phyloP scores from a whole-genome alignment of 768 basidiomycete genomes.

The Nidularia sp. region DNA sequence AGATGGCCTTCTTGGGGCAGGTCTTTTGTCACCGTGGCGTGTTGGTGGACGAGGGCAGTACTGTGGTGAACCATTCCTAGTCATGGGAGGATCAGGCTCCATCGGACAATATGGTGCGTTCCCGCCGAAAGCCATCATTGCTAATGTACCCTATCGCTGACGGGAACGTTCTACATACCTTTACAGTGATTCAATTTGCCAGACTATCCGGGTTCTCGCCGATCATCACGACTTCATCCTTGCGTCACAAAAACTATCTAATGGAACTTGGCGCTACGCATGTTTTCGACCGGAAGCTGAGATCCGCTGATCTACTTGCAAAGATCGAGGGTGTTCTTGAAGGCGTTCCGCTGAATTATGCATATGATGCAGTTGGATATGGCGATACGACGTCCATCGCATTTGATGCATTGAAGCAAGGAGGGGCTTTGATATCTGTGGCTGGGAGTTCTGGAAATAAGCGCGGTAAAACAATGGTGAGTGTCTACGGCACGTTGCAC shows the following conservation, averaged over 20 bases:
- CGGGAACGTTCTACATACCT: slow-evolving; percentile 1
- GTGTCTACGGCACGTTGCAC: background rate
- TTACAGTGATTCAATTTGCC: slow-evolving; percentile 32
- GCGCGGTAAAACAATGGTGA: background rate
- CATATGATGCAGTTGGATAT: slow-evolving; percentile 12
- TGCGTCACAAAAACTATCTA: slow-evolving; percentile 18
- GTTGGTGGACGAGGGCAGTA: background rate
- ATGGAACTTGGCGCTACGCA: slow-evolving; percentile 36
- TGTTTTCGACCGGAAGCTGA: slow-evolving; percentile 23
- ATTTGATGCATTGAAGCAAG: background rate
- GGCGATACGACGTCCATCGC: background rate
- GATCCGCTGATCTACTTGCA: background rate
- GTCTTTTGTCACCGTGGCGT: no score
- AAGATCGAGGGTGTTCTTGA: slow-evolving; percentile 12
- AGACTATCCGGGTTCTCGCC: slow-evolving; percentile 34
- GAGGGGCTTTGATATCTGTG: background rate
- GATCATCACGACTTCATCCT: slow-evolving; percentile 32
- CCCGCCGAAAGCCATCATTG: background rate
- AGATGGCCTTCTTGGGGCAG: no score
- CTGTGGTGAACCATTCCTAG: slow-evolving; percentile 7
- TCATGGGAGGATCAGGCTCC: slow-evolving; percentile 23
- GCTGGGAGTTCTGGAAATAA: background rate
- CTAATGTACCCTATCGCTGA: background rate
- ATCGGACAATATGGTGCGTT: slow-evolving; percentile 19
- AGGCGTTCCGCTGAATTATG: slow-evolving; percentile 20